phyloP scores from a whole-genome alignment of 441 rosid species.

The Corymbia citriodora region DNA sequence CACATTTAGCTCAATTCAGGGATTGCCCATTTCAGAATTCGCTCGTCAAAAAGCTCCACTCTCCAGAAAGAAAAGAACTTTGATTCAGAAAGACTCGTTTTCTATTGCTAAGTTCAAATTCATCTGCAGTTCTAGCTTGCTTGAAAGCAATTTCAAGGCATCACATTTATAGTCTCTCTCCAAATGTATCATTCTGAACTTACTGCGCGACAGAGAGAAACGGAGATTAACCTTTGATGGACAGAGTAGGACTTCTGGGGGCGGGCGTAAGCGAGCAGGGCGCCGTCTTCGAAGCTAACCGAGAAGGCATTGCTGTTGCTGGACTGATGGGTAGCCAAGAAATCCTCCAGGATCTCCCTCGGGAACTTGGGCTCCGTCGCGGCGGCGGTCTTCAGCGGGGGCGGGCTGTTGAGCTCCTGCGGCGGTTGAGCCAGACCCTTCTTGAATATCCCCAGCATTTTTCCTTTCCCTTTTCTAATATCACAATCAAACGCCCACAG shows the following conservation, averaged over 20 bases:
- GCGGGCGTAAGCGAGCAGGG: conserved; percentile 1
- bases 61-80: neutral
- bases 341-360: conserved; percentile 18
- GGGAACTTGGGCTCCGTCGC: conserved; percentile 5
- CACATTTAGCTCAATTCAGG: neutral
- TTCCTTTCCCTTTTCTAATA: neutral
- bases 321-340: conserved; percentile 8
- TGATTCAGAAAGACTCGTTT: neutral
- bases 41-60: no score
- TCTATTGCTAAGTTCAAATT: neutral
- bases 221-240: neutral
- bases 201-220: neutral
- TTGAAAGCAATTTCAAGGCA: neutral
- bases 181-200: neutral
- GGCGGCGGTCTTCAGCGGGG: neutral
- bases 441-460: conserved; percentile 39
- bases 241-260: neutral
- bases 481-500: neutral
- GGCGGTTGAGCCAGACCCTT: conserved; percentile 31
- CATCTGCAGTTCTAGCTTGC: neutral
- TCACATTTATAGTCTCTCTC: neutral
- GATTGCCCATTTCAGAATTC: neutral
- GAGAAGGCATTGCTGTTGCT: neutral
- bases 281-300: conserved; percentile 18
- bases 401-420: conserved; percentile 17